These are phyloP conservation scores for Tetrahymena malaccensis DNA, from an alignment of 73 alveolate genomes.

Conservation along the genomic window DNA sequence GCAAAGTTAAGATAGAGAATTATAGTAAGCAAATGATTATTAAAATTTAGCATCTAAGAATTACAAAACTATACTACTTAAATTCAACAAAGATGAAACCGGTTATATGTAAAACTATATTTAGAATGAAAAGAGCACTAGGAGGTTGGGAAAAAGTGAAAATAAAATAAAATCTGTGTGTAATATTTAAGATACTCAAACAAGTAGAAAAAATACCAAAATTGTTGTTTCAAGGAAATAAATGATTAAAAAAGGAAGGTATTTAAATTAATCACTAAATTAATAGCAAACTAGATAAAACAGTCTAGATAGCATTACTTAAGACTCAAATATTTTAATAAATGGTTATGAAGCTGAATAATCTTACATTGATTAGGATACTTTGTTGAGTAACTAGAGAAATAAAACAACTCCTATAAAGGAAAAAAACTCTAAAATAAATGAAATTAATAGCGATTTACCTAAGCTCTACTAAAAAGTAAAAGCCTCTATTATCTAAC, in stretches of 20 bases:
- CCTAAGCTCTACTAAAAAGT: not conserved
- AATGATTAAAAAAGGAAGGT: not conserved
- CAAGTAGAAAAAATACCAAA: not conserved
- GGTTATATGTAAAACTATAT: not conserved
- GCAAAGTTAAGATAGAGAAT: not conserved
- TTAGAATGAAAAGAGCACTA: not conserved
- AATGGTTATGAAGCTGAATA: not conserved
- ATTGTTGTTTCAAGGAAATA: not conserved
- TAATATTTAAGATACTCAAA: not conserved
- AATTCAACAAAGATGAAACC: not conserved
- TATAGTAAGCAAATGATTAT: not conserved
- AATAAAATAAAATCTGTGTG: not conserved
- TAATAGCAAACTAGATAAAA: not conserved
- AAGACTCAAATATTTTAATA: not conserved
- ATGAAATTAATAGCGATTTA: not conserved
- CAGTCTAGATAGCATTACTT: not conserved
- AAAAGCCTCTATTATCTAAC: not conserved
- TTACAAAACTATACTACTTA: not conserved
- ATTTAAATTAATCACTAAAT: not conserved
- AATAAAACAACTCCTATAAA: not conserved
- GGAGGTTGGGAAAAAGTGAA: not conserved
- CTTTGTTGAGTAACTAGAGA: not conserved
- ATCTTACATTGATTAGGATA: not conserved
- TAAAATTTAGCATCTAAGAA: not conserved
- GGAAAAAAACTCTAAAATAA: not conserved